Conservation (phyloP, 2,329 filamentous ascomycete genomes). For the Graphilbum ipis-grandicollis region DNA sequence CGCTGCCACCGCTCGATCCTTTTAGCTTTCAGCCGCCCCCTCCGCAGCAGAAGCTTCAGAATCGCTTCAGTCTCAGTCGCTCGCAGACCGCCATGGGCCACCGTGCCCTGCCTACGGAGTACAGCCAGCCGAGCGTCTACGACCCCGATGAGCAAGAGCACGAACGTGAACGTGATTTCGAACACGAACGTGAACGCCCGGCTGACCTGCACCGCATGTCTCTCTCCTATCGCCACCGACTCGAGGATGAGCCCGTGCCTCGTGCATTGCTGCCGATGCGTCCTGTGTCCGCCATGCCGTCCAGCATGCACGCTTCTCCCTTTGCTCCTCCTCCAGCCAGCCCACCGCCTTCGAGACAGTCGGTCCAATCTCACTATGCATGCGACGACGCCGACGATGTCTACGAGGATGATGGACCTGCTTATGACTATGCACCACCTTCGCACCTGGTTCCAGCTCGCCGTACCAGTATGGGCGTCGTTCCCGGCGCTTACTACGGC, state of each 20-base stretch:
- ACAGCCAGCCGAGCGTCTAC: slow-evolving; percentile 20
- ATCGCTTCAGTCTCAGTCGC: slow-evolving; percentile 12
- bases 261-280: slow-evolving; percentile 21
- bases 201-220: slow-evolving; percentile 24
- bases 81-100: slow-evolving; percentile 22
- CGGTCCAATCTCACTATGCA: slow-evolving; percentile 18
- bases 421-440: not conserved
- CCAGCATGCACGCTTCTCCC: slow-evolving; percentile 11
- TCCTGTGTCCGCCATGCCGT: slow-evolving; percentile 24
- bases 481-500: slow-evolving; percentile 18
- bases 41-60: slow-evolving; percentile 6
- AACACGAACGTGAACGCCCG: too few relatives aligned
- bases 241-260: slow-evolving; percentile 23
- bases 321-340: slow-evolving; percentile 14
- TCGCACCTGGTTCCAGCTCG: not conserved
- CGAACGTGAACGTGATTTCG: too few relatives aligned
- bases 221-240: slow-evolving; percentile 19
- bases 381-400: slow-evolving; percentile 17
- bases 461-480: too few relatives aligned
- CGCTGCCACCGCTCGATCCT: not conserved
- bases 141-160: slow-evolving; percentile 17
- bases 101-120: slow-evolving; percentile 14
- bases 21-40: not conserved
- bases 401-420: slow-evolving; percentile 10
- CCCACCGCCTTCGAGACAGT: slow-evolving; percentile 7